These are phyloP conservation scores for Zangia roseola DNA, from an alignment of 768 basidiomycete species.

Conservation along the genomic window DNA sequence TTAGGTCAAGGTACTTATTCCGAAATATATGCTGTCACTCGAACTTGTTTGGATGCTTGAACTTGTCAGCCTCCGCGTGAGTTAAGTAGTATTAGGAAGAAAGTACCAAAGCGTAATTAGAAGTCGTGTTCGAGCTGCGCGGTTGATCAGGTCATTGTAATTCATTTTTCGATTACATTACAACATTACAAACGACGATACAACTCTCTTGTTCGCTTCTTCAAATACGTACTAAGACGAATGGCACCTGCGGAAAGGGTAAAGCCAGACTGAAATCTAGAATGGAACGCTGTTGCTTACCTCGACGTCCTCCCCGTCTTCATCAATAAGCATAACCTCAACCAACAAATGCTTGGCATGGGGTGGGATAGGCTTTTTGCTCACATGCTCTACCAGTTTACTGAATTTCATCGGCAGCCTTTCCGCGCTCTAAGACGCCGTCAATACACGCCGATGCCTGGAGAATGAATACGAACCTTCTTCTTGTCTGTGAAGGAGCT, in stretches of 20 bases:
- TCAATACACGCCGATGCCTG: constrained; percentile 5
- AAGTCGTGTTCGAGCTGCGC: too few relatives aligned
- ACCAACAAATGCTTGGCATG: constrained; percentile 84
- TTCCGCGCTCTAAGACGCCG: constrained; percentile 69
- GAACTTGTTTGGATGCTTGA: not conserved
- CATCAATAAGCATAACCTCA: constrained; percentile 93
- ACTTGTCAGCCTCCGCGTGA: too few relatives aligned
- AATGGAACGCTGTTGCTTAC: constrained; percentile 38
- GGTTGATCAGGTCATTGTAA: not conserved
- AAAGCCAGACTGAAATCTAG: not conserved
- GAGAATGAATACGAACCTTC: constrained; percentile 56
- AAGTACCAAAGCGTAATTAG: too few relatives aligned
- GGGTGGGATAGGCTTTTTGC: constrained; percentile 88
- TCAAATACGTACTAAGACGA: constrained; percentile 73
- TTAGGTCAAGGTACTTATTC: constrained; percentile 18
- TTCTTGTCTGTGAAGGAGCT: constrained; percentile 89
- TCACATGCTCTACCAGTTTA: constrained; percentile 87
- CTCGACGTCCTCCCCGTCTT: constrained; percentile 94
- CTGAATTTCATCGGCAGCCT: constrained; percentile 87
- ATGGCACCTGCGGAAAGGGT: constrained; percentile 59
- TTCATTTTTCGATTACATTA: constrained; percentile 6
- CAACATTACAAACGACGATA: constrained; percentile 8
- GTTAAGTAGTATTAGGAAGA: not conserved
- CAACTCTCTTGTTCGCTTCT: not conserved
- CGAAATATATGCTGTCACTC: constrained; percentile 1